A percentile compares a stretch with the other conserved stretches of the same genome.
phyloP scores from a whole-genome alignment of 108 stramenopile genomes.

The Pseudonitzschia multiseries region DNA sequence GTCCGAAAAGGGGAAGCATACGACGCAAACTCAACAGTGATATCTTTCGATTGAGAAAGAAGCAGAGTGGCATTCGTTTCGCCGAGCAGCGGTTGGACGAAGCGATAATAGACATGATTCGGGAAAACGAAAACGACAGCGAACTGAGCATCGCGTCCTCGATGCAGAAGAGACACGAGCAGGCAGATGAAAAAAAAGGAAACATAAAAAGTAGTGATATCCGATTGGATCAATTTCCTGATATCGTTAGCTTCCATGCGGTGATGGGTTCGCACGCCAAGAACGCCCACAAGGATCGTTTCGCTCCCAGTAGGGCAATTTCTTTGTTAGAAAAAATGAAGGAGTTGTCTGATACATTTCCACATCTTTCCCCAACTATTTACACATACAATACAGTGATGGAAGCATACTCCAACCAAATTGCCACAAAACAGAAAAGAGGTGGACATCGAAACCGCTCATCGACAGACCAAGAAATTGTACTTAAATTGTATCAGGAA shows the following conservation, averaged over 20 bases:
- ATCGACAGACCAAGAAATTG: not conserved
- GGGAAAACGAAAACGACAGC: not conserved
- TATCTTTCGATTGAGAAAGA: conserved; percentile 15
- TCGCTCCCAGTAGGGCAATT: conserved; percentile 15
- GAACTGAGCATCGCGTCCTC: not conserved
- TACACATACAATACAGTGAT: conserved; percentile 28
- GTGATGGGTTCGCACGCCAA: conserved; percentile 20
- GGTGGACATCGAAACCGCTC: not conserved
- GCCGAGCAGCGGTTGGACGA: conserved; percentile 20
- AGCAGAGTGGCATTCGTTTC: conserved; percentile 12
- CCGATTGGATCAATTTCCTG: not conserved
- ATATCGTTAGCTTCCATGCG: conserved; percentile 20
- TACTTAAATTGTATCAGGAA: conserved; percentile 15
- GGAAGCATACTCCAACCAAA: conserved; percentile 27
- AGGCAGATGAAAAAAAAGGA: not conserved
- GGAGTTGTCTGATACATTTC: conserved; percentile 3
- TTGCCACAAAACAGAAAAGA: conserved; percentile 3
- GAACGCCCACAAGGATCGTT: conserved; percentile 15
- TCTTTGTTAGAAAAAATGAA: conserved; percentile 20
- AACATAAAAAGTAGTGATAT: not conserved
- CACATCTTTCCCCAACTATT: conserved; percentile 23
- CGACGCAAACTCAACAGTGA: conserved; percentile 12
- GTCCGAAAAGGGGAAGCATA: not conserved
- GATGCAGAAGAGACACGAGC: not conserved
- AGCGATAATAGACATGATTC: conserved; percentile 18